phyloP scores from a whole-genome alignment of 345 rosid species.

The Brassica juncea region DNA sequence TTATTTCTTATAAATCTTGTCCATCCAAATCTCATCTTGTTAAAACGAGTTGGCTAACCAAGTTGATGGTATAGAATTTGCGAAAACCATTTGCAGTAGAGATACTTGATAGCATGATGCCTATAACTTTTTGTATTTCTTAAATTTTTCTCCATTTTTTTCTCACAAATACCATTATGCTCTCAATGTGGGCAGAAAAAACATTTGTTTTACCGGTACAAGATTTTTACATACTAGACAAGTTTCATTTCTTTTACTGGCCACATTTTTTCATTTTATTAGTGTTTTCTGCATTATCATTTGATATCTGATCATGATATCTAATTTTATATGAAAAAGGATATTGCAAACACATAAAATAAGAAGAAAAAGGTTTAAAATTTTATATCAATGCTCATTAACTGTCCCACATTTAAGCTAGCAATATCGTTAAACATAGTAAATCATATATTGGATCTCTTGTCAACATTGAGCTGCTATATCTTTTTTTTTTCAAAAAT shows the following conservation, averaged over 20 bases:
- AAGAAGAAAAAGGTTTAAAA: no score
- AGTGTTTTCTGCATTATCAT: neutral
- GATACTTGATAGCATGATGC: conserved; percentile 11
- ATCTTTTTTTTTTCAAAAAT: no score
- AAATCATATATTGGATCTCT: neutral
- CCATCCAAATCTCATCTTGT: conserved; percentile 35
- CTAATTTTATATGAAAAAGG: neutral
- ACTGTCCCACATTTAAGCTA: no score
- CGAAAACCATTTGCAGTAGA: neutral
- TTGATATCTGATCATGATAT: neutral
- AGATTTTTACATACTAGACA: neutral
- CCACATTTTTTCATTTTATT: neutral
- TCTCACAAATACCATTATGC: neutral
- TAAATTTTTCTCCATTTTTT: no score
- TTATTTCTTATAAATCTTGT: neutral
- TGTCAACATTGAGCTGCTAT: neutral
- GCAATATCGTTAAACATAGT: no score
- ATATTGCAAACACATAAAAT: no score
- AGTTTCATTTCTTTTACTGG: neutral
- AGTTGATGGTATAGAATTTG: neutral
- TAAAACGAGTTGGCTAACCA: neutral
- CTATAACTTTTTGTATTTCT: neutral
- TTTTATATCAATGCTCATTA: no score
- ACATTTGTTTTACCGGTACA: no score
- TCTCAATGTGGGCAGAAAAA: no score